Base-by-base conservation (phyloP, 768 basidiomycete species). In the Lanmaoa pseudosensibilis region DNA sequence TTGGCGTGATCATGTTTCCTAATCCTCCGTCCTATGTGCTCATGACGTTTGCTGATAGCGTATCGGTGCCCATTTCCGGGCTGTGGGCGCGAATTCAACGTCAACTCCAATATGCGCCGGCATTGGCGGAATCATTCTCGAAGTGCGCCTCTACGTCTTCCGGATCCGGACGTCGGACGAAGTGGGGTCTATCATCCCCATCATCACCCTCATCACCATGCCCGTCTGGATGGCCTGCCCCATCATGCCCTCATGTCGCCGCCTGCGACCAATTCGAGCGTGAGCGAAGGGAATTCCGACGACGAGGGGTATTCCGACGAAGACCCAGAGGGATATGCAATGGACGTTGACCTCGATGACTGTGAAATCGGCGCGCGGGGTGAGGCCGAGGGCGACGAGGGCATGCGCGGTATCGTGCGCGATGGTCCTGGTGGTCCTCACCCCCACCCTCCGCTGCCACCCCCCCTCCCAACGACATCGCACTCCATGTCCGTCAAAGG, bases 21-120 rank as follows among this genome's bases (percentile, higher is more conserved):
- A 19, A 5, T 27, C 30, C 21, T 37, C 51, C 52, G 16, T 15
- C 34, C 16, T 39, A 19, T n/a, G 40, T 51, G 45, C 56, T 65
- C 57, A 69, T 63, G 47, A 43, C 58, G 47, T 51, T 56, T 44
- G 6, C 19, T 49, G 45, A 60, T 59, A 88, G 90, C 88, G 19
- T 90, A 87, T 73, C 77, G 81, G 40, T 92, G 90, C 62, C 86
- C 87, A 5, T 87, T 77, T 77, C 86, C 85, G 7, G 80, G 83
- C 41, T 91, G 89, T 67, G 86, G 85, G 38, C 80, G 87, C 34
- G 82, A 86, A 56, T 92, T 92, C 73, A 91, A 90, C 60, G 90
- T 90, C 46, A 89, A 90, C 67, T 89, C 87, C 0, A 92, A 92
- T 69, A 92, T 91, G 90, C 80, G 90, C 32, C 77, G 90, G 6